phyloP scores from a whole-genome alignment of 495 filamentous ascomycete species.

The Arthonia radiata region DNA sequence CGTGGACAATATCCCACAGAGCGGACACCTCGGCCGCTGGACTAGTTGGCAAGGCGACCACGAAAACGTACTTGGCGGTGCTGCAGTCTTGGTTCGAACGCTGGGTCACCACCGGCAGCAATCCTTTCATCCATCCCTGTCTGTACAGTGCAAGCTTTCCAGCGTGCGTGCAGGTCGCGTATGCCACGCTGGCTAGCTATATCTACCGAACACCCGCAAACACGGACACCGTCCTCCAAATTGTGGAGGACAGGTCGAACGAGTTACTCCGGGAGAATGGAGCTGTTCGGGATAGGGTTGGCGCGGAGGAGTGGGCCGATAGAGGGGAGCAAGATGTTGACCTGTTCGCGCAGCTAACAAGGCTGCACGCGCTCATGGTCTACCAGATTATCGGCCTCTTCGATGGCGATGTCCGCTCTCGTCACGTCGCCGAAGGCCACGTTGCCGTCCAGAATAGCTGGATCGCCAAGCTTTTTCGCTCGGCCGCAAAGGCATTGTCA shows the following conservation, averaged over 20 bases:
- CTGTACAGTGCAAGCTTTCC: conserved; percentile 5
- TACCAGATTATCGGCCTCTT: conserved; percentile 7
- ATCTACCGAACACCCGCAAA: conserved; percentile 5
- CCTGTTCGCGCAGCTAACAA: conserved; percentile 5
- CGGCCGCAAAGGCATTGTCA: conserved; percentile 2
- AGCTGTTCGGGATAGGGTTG: conserved; percentile 4
- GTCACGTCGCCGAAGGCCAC: conserved; percentile 4
- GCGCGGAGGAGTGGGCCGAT: conserved; percentile 4
- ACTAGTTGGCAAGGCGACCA: conserved; percentile 2
- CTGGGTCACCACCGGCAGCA: conserved; percentile 5
- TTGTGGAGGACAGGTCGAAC: conserved; percentile 5
- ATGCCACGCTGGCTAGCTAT: conserved; percentile 6
- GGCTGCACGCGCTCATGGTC: conserved; percentile 6
- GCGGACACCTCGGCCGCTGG: conserved; percentile 1
- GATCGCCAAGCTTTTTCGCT: conserved; percentile 4
- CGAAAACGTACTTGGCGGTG: conserved; percentile 2
- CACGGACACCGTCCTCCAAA: conserved; percentile 5
- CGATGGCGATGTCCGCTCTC: conserved; percentile 6
- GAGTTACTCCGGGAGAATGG: conserved; percentile 5
- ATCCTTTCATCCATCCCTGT: conserved; percentile 6
- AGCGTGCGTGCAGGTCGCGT: conserved; percentile 7
- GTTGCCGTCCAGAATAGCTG: conserved; percentile 4
- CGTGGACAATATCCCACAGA: conserved; percentile 5
- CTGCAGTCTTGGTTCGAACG: conserved; percentile 5
- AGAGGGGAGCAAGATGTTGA: conserved; percentile 4